These are phyloP conservation scores for Lichtheimia ramosa DNA, from an alignment of 371 early-diverging fungal species.

Conservation along the genomic window DNA sequence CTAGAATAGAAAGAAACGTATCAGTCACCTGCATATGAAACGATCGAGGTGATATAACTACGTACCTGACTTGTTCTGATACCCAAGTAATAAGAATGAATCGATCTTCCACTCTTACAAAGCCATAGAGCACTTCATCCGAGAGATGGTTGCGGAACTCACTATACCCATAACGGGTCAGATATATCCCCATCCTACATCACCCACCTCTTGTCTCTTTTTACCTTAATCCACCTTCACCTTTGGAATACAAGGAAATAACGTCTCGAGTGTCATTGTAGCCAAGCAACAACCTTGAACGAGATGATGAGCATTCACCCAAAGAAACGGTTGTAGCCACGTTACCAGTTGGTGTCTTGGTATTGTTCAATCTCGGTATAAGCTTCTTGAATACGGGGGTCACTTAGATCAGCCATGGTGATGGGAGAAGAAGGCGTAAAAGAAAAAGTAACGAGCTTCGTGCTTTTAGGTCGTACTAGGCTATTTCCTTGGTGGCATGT, in stretches of 20 bases:
- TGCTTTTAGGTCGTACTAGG: not conserved
- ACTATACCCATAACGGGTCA: slow-evolving; percentile 13
- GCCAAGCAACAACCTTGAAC: slow-evolving; percentile 64
- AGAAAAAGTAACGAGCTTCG: slow-evolving; percentile 6
- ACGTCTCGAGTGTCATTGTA: slow-evolving; percentile 70
- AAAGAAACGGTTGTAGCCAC: not conserved
- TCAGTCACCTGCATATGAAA: not conserved
- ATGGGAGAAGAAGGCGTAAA: slow-evolving; percentile 9
- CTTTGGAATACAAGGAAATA: slow-evolving; percentile 64
- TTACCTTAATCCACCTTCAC: slow-evolving; percentile 58
- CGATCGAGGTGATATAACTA: not conserved
- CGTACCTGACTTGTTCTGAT: slow-evolving; percentile 68
- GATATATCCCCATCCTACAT: not conserved
- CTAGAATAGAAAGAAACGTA: slow-evolving; percentile 22
- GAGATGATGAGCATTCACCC: not conserved
- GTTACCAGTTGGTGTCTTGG: slow-evolving; percentile 55
- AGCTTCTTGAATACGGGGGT: slow-evolving; percentile 61
- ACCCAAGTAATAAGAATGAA: slow-evolving; percentile 68
- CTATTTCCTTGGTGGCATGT: slow-evolving; percentile 2
- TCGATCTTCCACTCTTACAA: slow-evolving; percentile 61
- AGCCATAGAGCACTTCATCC: slow-evolving; percentile 70
- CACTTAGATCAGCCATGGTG: slow-evolving; percentile 73
- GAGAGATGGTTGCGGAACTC: slow-evolving; percentile 58
- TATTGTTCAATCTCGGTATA: slow-evolving; percentile 62
- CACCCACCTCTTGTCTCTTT: not conserved